phyloP scores from a whole-genome alignment of 108 stramenopile genomes.

The Asterionellopsis glacialis region DNA sequence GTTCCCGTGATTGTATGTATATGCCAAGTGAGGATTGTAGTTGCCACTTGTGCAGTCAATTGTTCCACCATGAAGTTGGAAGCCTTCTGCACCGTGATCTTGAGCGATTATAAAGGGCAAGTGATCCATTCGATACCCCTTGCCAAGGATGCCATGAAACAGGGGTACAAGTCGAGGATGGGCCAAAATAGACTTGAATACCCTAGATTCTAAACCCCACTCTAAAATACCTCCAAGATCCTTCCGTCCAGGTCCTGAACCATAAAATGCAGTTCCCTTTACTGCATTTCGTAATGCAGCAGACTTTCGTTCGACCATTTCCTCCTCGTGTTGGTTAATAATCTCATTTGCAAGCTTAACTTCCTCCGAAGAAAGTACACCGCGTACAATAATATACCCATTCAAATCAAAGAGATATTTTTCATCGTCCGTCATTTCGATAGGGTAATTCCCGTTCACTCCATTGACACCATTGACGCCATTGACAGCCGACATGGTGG shows the following conservation, averaged over 20 bases:
- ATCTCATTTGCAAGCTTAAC: conserved; percentile 65
- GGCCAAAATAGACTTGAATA: conserved; percentile 79
- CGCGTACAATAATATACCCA: conserved; percentile 77
- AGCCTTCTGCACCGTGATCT: conserved; percentile 85
- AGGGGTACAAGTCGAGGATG: conserved; percentile 82
- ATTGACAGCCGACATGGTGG: too few species aligned
- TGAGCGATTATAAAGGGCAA: conserved; percentile 81
- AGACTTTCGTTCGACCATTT: conserved; percentile 65
- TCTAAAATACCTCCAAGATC: conserved; percentile 86
- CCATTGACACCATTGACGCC: background rate
- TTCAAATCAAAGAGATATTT: conserved; percentile 92
- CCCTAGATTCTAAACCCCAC: conserved; percentile 73
- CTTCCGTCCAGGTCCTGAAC: conserved; percentile 69
- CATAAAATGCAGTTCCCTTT: conserved; percentile 60
- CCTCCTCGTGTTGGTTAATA: conserved; percentile 65
- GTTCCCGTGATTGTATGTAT: conserved; percentile 68
- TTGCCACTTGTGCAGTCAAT: conserved; percentile 74
- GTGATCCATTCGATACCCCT: conserved; percentile 92
- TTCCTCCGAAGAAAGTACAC: conserved; percentile 78
- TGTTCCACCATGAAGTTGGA: conserved; percentile 88
- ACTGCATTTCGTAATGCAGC: conserved; percentile 69
- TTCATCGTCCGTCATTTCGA: conserved; percentile 70
- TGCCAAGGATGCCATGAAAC: conserved; percentile 82
- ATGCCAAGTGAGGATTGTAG: conserved; percentile 81
- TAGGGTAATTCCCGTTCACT: background rate